Base-by-base conservation (phyloP, 2,329 filamentous ascomycete species). In the Colletotrichum sp. region DNA sequence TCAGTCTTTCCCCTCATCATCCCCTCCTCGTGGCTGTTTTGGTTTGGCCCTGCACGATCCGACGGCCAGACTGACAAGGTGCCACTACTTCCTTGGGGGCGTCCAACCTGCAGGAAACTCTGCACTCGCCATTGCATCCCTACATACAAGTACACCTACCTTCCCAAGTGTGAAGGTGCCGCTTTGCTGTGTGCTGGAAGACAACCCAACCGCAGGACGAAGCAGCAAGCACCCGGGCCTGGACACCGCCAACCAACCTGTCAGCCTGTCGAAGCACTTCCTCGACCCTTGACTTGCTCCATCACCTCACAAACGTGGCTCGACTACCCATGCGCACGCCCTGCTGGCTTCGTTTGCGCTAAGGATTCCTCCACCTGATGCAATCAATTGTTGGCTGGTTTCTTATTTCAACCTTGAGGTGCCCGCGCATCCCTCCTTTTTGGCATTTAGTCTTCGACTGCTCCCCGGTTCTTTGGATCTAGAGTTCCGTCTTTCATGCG, bases 301-400 rank as follows among this genome's bases (percentile, higher is more conserved):
- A 48, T 39, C 57, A 57, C 70, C 73, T 61, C 70, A 60, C 70
- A 34, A 73, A 68, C 64, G 43, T 65, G 64, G 64, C 64, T 60
- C 64, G 70, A 75, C 59, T 75, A 48, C n/a, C 24, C 73, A 72
- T 68, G 64, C 32, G 43, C 73, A 75, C 64, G 70, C 32, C 34
- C 70, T 68, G 39, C 28, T 34, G 43, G 43, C 43, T 48, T 48
- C 43, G 64, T 52, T 30, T 57, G 73, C 57, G 73, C 73, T 57
- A 73, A 59, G 24, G 39, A 36, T 34, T 63, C 48, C 43, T 28
- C 48, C 52, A 34, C 24, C 32, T 60, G 43, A 32, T 68, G 64
- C 64, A 59, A 52, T 55, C 64, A 59, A 52, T 55, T 52, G 57
- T 69, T 64, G 73, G 34, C 14, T 12, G 43, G 16, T 55, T 63